Conservation (phyloP, 2,329 filamentous ascomycete species). For the Lachnellula subtilissima region DNA sequence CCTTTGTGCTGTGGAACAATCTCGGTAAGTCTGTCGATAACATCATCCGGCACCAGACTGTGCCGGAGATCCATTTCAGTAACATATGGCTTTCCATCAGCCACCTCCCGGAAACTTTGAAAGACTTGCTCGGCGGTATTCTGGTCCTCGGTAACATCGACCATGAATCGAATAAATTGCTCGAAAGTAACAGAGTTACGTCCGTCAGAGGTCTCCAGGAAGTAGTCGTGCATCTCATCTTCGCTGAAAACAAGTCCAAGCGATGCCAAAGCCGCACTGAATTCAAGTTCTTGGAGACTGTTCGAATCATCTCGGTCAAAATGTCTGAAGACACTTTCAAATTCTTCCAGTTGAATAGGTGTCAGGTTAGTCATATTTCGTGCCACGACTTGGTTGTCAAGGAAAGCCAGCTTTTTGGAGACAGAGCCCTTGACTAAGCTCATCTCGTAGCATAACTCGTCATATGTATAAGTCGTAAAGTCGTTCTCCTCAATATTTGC, state of each 20-base stretch:
- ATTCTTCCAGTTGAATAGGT: conserved; percentile 96
- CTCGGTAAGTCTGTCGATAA: conserved; percentile 86
- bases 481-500: conserved; percentile 99
- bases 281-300: conserved; percentile 86
- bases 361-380: conserved; percentile 98
- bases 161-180: conserved; percentile 99
- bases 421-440: conserved; percentile 87
- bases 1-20: conserved; percentile 83
- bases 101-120: conserved; percentile 95
- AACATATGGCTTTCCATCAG: conserved; percentile 97
- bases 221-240: conserved; percentile 96
- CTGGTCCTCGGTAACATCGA: conserved; percentile 96
- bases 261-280: conserved; percentile 91
- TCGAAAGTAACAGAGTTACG: conserved; percentile 86
- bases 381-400: conserved; percentile 98
- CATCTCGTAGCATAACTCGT: conserved; percentile 91
- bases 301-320: conserved; percentile 94
- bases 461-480: conserved; percentile 98
- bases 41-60: conserved; percentile 90
- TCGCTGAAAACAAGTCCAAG: conserved; percentile 94
- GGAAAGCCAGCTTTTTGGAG: conserved; percentile 90
- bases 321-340: conserved; percentile 96
- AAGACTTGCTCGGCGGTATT: conserved; percentile 98
- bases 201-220: conserved; percentile 77
- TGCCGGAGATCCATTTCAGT: conserved; percentile 96